Evolutionary conservation across 73 alveolate genomes (phyloP).

Genomic region (Stentor coeruleus): DNA sequence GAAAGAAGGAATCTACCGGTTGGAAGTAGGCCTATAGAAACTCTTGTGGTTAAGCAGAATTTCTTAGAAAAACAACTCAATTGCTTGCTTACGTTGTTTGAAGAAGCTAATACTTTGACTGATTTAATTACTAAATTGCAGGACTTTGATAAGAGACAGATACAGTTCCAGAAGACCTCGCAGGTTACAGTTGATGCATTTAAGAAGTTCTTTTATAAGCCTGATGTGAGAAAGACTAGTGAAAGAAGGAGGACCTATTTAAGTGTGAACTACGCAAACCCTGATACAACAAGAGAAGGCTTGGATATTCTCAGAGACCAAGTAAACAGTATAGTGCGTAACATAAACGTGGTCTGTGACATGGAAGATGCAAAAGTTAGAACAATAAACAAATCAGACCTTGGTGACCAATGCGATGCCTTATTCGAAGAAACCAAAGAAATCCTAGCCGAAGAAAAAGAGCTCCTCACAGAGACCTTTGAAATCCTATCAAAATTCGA

Average conservation of each 20-base stretch:
- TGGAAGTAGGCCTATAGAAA: background rate
- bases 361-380: background rate
- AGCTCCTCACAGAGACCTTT: too few relatives aligned
- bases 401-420: too few relatives aligned
- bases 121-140: background rate
- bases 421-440: too few relatives aligned
- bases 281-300: constrained; percentile 4
- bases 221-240: background rate
- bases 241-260: background rate
- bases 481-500: too few relatives aligned
- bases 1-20: background rate
- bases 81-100: background rate
- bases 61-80: background rate
- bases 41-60: background rate
- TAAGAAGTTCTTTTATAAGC: background rate
- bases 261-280: background rate
- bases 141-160: background rate
- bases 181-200: background rate
- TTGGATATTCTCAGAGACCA: background rate
- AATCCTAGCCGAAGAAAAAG: too few relatives aligned
- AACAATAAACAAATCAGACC: too few relatives aligned
- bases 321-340: background rate
- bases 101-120: background rate
- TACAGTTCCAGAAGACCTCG: background rate
- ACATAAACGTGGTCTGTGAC: background rate